Evolutionary conservation across 192 early-diverging fungal genomes (phyloP).

Genomic region (Neocallimastix lanati): DNA sequence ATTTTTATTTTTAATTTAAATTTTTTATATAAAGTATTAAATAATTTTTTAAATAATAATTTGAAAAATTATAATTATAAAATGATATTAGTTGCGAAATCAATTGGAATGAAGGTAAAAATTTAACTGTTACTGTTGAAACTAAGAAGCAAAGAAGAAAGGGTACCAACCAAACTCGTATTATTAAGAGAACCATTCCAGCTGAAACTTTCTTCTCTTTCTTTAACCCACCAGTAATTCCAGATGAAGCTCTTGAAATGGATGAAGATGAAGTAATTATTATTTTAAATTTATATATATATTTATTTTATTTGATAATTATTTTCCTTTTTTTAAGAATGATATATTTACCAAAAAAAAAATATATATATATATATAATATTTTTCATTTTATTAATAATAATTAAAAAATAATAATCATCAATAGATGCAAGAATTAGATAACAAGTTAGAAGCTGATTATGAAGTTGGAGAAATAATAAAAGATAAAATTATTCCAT

Average conservation of each 20-base stretch:
- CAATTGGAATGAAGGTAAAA: constrained; percentile 93
- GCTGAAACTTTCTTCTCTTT: constrained; percentile 95
- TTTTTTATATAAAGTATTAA: not conserved
- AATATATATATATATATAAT: no score
- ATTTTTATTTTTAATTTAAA: no score
- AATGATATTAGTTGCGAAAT: constrained; percentile 27
- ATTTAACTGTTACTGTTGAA: constrained; percentile 82
- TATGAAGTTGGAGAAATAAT: constrained; percentile 95
- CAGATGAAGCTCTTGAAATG: constrained; percentile 53
- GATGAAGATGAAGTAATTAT: constrained; percentile 31
- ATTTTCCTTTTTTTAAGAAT: no score
- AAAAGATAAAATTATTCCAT: constrained; percentile 93
- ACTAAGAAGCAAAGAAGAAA: constrained; percentile 98
- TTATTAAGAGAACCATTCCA: constrained; percentile 92
- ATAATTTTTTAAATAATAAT: not conserved
- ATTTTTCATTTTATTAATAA: no score
- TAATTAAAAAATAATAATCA: not conserved
- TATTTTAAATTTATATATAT: no score
- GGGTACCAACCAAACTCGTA: constrained; percentile 93
- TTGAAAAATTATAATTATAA: not conserved
- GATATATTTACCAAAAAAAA: no score
- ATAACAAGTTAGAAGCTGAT: constrained; percentile 75
- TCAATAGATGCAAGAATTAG: constrained; percentile 35
- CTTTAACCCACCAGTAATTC: constrained; percentile 54
- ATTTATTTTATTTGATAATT: no score